phyloP scores from a whole-genome alignment of 1,139 yeast species.

The Kodamaea ohmeri region DNA sequence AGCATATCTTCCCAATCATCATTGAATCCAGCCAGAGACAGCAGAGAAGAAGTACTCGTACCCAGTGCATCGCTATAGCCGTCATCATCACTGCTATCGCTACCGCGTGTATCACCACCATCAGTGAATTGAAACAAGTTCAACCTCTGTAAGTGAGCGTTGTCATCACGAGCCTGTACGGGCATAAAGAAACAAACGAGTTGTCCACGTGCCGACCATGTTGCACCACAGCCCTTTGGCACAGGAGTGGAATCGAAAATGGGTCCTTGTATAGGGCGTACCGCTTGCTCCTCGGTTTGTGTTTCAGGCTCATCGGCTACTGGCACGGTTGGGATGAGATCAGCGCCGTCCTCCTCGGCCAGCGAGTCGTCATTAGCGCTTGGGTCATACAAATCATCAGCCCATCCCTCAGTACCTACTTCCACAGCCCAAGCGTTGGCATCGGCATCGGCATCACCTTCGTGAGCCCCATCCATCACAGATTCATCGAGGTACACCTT shows the following conservation, averaged over 20 bases:
- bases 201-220: slow-evolving; percentile 78
- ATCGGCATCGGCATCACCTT: slow-evolving; percentile 18
- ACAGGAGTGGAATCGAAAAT: slow-evolving; percentile 79
- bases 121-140: slow-evolving; percentile 41
- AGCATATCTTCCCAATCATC: slow-evolving; percentile 52
- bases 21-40: slow-evolving; percentile 43
- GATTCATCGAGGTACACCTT: slow-evolving; percentile 52
- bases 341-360: slow-evolving; percentile 28
- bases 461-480: slow-evolving; percentile 23
- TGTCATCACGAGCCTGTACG: slow-evolving; percentile 35
- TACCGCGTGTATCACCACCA: too few species aligned
- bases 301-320: slow-evolving; percentile 2
- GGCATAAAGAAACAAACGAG: slow-evolving; percentile 82
- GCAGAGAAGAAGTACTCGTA: slow-evolving; percentile 18
- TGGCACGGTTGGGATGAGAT: slow-evolving; percentile 5
- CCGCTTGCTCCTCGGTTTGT: slow-evolving; percentile 8
- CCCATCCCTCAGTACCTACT: slow-evolving; percentile 46
- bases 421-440: slow-evolving; percentile 16
- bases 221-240: slow-evolving; percentile 91
- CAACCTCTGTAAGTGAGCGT: slow-evolving; percentile 29
- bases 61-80: slow-evolving; percentile 8
- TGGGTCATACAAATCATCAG: slow-evolving; percentile 37
- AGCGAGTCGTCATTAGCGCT: slow-evolving; percentile 24
- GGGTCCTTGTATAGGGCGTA: too few species aligned
- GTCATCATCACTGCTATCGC: slow-evolving; percentile 8